Base-by-base conservation (phyloP, 805 yeast species). In the Scheffersomyces lignosus region DNA sequence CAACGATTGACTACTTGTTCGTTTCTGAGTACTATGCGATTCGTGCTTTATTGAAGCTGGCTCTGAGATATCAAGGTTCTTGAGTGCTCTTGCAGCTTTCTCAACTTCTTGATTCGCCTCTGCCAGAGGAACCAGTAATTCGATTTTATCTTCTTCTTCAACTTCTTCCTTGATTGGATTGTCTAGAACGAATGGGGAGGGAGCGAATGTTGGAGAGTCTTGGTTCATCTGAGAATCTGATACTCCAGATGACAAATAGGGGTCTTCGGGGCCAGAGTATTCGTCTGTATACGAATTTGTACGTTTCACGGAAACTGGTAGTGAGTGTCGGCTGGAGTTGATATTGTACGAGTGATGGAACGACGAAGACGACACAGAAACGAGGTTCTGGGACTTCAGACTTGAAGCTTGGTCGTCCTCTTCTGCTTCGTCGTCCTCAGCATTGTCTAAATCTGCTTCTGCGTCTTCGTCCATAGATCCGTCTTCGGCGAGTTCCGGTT, bases 211-310 rank as follows among this genome's bases (percentile, higher is more conserved):
- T 6, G 24, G 24, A 12, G 32, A 25, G 8, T 29, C 34, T 18
- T 31, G 34, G 4, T 23, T 27, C 12, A 33, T 6, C 5, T 36
- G 40, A 13, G 41, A 36, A 27, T 40, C 44, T 12, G 44, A 40
- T 7, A 37, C 25, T 15, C 41, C 44, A 3, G 44, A 40, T 10
- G 44, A 40, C 31, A 40, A 23, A 25, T 24, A 29, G 5, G 32
- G 22, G 14, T 36, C 38, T 10, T 44, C 43, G 14, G 36, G 31
- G 7, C 38, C 41, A 12, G 38, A 24, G n/a, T 34, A 34, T 15
- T 41, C 41, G 26, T 34, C 40, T 20, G 24, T 10, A 20, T 20
- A 20, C 10, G 24, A 20, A 20, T 20, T 20, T 20, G 24, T 20
- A 7, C 24, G 7, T 10, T 20, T 20, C 10, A 20, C 24, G 7